These are phyloP conservation scores for Phaeoacremonium minimum DNA, from an alignment of 2,329 filamentous ascomycete genomes.

Conservation along the genomic window DNA sequence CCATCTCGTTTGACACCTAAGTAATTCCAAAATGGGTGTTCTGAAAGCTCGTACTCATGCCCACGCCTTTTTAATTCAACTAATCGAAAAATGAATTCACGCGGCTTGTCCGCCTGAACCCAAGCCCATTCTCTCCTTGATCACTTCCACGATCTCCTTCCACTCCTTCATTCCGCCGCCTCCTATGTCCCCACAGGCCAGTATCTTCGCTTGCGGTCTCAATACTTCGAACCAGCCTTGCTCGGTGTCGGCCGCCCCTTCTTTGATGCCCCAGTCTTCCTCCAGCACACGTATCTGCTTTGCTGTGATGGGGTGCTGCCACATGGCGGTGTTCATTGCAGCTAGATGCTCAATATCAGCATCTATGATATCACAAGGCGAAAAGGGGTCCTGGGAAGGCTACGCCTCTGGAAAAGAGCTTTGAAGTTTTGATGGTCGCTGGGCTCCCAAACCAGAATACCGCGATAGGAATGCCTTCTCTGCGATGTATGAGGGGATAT, in stretches of 20 bases:
- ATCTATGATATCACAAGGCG: too few relatives aligned
- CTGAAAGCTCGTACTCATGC: too few relatives aligned
- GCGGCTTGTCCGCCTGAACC: neutral
- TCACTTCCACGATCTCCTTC: constrained; percentile 64
- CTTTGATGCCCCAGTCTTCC: constrained; percentile 65
- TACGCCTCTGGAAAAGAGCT: too few relatives aligned
- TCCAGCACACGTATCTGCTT: constrained; percentile 67
- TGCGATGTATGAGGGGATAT: too few relatives aligned
- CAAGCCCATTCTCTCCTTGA: constrained; percentile 49
- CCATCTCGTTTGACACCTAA: too few relatives aligned
- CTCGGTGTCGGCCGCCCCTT: constrained; percentile 15
- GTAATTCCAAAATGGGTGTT: too few relatives aligned
- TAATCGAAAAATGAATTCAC: neutral
- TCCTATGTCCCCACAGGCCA: constrained; percentile 84
- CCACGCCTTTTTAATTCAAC: too few relatives aligned
- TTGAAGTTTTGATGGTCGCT: too few relatives aligned
- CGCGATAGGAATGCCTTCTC: too few relatives aligned
- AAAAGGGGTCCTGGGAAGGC: too few relatives aligned
- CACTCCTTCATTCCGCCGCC: constrained; percentile 81
- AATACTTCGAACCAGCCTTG: constrained; percentile 61
- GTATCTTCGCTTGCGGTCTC: constrained; percentile 61
- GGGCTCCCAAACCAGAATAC: too few relatives aligned
- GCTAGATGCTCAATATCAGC: too few relatives aligned
- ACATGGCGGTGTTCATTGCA: constrained; percentile 85
- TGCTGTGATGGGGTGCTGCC: constrained; percentile 75